Conservation (phyloP, 2,329 filamentous ascomycete species). For the Monosporascus sp. region DNA sequence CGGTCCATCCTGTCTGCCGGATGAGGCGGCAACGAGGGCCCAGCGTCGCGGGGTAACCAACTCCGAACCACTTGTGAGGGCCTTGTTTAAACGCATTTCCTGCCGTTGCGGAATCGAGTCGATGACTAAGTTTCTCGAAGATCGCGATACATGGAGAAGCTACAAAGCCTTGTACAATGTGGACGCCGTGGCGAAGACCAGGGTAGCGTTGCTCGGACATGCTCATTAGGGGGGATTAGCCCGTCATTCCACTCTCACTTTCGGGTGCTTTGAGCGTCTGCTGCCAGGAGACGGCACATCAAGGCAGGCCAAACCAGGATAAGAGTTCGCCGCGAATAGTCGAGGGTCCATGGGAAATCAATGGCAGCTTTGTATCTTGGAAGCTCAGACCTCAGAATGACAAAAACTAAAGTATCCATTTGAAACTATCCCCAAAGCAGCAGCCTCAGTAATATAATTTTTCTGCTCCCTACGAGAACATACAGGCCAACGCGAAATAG, state of each 20-base stretch:
- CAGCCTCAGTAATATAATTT: too few relatives aligned
- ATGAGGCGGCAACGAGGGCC: background rate
- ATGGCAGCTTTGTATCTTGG: too few relatives aligned
- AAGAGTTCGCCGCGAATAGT: too few relatives aligned
- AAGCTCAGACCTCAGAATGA: too few relatives aligned
- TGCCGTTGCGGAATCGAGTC: background rate
- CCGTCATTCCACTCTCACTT: background rate
- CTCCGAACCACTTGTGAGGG: background rate
- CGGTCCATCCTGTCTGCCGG: background rate
- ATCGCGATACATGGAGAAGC: background rate
- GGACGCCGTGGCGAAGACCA: background rate
- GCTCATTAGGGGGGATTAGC: background rate
- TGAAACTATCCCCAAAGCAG: too few relatives aligned
- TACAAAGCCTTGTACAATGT: background rate
- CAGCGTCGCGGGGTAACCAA: background rate
- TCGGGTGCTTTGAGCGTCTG: too few relatives aligned
- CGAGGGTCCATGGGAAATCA: too few relatives aligned
- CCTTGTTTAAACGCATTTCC: background rate
- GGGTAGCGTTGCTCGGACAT: background rate
- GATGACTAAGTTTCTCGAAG: background rate
- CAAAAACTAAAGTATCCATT: too few relatives aligned
- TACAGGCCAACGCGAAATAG: too few relatives aligned
- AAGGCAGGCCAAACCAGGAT: too few relatives aligned
- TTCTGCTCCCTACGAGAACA: too few relatives aligned
- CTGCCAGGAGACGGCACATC: too few relatives aligned